Percentiles rank a stretch among this genome's conserved stretches.
phyloP scores from a whole-genome alignment of 106 monocot species.

The Platanthera guangdongensis region DNA sequence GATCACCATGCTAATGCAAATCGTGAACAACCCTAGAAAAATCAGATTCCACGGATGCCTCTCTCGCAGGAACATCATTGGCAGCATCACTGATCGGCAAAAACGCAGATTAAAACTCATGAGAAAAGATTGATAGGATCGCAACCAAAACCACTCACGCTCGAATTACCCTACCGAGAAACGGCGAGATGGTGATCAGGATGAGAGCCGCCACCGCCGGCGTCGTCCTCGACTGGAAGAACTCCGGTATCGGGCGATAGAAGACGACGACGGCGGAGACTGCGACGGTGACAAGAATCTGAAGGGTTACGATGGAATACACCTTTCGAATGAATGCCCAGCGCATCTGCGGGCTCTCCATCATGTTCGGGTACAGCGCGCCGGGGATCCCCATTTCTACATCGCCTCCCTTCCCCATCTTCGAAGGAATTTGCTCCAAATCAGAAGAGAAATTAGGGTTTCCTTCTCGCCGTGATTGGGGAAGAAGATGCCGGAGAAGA shows the following conservation, averaged over 20 bases:
- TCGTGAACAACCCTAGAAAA: conserved; percentile 42
- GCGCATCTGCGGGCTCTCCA: conserved; percentile 40
- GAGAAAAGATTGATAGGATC: background rate
- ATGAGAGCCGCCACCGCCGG: conserved; percentile 9
- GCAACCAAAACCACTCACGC: background rate
- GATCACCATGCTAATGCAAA: conserved; percentile 32
- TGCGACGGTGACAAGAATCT: conserved; percentile 33
- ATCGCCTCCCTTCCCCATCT: conserved; percentile 12
- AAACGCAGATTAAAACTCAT: background rate
- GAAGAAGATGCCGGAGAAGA: no score
- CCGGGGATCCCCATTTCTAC: conserved; percentile 10
- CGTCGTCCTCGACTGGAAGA: conserved; percentile 29
- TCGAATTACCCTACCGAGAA: conserved; percentile 17
- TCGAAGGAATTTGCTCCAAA: background rate
- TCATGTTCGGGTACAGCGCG: conserved; percentile 43
- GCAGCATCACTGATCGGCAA: conserved; percentile 33
- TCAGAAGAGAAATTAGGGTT: background rate
- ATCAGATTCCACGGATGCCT: conserved; percentile 45
- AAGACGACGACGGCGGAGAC: conserved; percentile 24
- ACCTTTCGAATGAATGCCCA: conserved; percentile 66
- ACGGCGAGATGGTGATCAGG: conserved; percentile 18
- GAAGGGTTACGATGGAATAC: conserved; percentile 40
- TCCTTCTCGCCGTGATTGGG: background rate
- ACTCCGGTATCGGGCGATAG: conserved; percentile 22
- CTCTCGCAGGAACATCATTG: conserved; percentile 29